phyloP scores from a whole-genome alignment of 1,284 basidiomycete species.

The Golubevia sp. region DNA sequence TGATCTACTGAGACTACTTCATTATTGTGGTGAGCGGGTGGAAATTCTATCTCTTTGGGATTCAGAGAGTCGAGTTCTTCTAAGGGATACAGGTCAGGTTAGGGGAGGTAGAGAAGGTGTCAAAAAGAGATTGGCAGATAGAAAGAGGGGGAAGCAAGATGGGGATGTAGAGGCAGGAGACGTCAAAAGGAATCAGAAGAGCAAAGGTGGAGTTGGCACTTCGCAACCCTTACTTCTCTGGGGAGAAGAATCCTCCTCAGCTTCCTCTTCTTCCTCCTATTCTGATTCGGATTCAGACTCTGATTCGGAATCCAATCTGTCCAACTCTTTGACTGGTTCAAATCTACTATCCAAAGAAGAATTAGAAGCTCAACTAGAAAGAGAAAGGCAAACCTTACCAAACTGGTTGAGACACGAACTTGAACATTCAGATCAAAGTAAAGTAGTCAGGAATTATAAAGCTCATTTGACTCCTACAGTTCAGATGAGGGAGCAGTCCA shows the following conservation, averaged over 20 bases:
- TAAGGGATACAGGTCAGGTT: conserved; percentile 52
- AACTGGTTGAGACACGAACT: conserved; percentile 53
- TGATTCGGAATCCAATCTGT: no score
- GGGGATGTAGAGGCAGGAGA: no score
- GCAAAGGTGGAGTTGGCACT: no score
- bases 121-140: no score
- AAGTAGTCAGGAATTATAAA: conserved; percentile 36
- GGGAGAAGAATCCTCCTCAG: no score
- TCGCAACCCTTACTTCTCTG: no score
- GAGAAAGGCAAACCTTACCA: conserved; percentile 34
- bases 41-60: conserved; percentile 51
- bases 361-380: conserved; percentile 1
- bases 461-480: conserved; percentile 38
- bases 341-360: no score
- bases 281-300: no score
- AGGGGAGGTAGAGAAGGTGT: conserved; percentile 11
- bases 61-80: conserved; percentile 43
- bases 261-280: no score
- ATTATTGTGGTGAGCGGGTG: conserved; percentile 43
- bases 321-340: no score
- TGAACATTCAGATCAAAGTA: conserved; percentile 15
- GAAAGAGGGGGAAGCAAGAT: no score
- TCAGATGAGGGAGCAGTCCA: conserved; percentile 18
- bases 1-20: conserved; percentile 45
- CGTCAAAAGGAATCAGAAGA: no score